Conservation (phyloP, 2,329 filamentous ascomycete species). For the Dichotomopilus funicola region DNA sequence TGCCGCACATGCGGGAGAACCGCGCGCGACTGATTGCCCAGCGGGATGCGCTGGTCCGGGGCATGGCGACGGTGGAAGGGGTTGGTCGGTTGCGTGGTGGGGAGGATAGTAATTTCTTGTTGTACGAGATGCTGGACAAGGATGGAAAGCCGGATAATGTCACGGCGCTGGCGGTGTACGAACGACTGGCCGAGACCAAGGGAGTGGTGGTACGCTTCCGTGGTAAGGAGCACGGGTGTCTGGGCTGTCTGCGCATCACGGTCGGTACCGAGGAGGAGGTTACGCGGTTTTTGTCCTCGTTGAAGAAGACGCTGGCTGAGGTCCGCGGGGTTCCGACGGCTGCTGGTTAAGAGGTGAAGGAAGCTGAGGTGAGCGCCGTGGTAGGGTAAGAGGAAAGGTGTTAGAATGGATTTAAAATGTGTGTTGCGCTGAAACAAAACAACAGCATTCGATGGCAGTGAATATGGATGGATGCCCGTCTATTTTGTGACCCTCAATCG, state of each 20-base stretch:
- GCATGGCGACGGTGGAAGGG: conserved; percentile 68
- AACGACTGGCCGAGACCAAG: conserved; percentile 73
- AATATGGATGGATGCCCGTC: too few species aligned
- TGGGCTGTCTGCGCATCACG: conserved; percentile 84
- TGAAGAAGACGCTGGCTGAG: conserved; percentile 46
- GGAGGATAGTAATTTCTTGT: conserved; percentile 75
- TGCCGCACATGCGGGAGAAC: conserved; percentile 67
- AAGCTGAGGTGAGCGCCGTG: conserved; percentile 32
- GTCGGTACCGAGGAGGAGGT: conserved; percentile 87
- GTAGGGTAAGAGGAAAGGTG: conserved; percentile 26
- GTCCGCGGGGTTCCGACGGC: conserved; percentile 31
- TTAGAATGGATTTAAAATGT: background rate
- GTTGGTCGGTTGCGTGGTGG: conserved; percentile 79
- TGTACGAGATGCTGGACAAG: conserved; percentile 77
- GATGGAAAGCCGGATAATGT: conserved; percentile 71
- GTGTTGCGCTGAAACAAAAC: background rate
- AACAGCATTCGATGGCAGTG: background rate
- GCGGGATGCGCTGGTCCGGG: conserved; percentile 65
- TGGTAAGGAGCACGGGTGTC: conserved; percentile 84
- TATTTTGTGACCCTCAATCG: too few species aligned
- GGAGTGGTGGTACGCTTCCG: conserved; percentile 92
- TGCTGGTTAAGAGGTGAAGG: conserved; percentile 32
- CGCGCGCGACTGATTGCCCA: conserved; percentile 65
- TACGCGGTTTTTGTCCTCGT: conserved; percentile 64
- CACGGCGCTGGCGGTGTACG: conserved; percentile 73